phyloP scores from a whole-genome alignment of 345 rosid species.

The Populus euphratica region DNA sequence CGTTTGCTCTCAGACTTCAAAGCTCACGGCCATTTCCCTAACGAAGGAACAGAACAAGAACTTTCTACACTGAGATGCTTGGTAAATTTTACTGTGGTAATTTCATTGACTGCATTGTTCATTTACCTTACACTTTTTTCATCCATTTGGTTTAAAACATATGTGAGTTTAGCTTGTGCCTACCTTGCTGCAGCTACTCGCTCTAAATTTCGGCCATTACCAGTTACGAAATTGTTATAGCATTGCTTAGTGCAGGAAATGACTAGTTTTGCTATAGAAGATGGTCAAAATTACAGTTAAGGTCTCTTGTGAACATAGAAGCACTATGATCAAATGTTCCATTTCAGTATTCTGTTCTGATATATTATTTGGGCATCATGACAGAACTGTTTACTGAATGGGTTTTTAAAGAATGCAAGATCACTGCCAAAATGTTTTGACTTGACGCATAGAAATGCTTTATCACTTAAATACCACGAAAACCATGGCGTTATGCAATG shows the following conservation, averaged over 20 bases:
- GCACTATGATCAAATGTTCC: neutral
- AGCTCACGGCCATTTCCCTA: constrained; percentile 52
- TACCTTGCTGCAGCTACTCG: constrained; percentile 48
- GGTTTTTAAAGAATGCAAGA: neutral
- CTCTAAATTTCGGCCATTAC: constrained; percentile 42
- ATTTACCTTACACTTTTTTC: constrained; percentile 55
- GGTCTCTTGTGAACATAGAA: constrained; percentile 3
- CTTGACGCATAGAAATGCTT: neutral
- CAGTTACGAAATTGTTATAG: constrained; percentile 23
- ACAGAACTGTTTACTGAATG: neutral
- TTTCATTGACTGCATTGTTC: constrained; percentile 50
- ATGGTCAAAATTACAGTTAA: neutral
- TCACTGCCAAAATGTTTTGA: neutral
- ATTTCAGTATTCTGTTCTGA: neutral
- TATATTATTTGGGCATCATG: neutral
- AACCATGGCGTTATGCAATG: neutral
- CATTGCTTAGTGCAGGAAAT: constrained; percentile 2
- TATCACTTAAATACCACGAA: neutral
- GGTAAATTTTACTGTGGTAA: constrained; percentile 41
- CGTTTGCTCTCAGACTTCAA: constrained; percentile 55
- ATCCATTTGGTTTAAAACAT: constrained; percentile 47
- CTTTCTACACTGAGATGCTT: constrained; percentile 50
- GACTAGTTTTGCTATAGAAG: constrained; percentile 2
- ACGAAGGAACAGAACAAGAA: constrained; percentile 40
- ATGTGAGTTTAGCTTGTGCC: constrained; percentile 54